These are phyloP conservation scores for Mortierella claussenii DNA, from an alignment of 192 early-diverging fungal genomes.

Conservation along the genomic window DNA sequence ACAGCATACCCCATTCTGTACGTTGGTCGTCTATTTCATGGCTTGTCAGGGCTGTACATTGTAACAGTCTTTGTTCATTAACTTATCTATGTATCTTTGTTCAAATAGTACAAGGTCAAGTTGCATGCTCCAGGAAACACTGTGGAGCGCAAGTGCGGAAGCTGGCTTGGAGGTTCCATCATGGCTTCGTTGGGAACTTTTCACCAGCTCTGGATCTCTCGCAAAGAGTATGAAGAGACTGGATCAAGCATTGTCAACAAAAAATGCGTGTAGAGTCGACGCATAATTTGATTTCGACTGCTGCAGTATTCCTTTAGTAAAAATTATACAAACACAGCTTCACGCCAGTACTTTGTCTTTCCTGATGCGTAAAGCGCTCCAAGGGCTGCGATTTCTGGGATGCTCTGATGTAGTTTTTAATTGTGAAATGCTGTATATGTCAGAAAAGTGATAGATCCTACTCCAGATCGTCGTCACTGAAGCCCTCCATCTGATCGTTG, in stretches of 20 bases:
- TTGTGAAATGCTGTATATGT: conserved; percentile 6
- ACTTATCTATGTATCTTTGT: background rate
- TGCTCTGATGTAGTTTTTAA: background rate
- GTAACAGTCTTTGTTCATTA: background rate
- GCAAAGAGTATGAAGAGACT: conserved; percentile 93
- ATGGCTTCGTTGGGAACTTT: conserved; percentile 95
- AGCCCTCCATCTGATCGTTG: conserved; percentile 42
- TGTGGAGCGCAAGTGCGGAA: conserved; percentile 90
- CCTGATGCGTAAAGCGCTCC: too few species aligned
- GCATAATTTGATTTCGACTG: too few species aligned
- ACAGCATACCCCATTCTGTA: conserved; percentile 74
- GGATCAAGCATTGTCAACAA: conserved; percentile 89
- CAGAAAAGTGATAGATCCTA: background rate
- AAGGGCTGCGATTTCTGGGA: too few species aligned
- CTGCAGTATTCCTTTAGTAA: too few species aligned
- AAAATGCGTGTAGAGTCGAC: conserved; percentile 78
- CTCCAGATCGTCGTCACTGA: conserved; percentile 40
- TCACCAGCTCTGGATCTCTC: conserved; percentile 99
- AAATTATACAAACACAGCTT: too few species aligned
- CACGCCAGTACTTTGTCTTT: too few species aligned
- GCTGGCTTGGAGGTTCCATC: conserved; percentile 98
- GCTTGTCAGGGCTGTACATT: too few species aligned
- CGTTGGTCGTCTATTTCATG: conserved; percentile 24
- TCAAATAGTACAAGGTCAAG: conserved; percentile 77
- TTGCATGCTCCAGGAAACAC: conserved; percentile 80